These are phyloP conservation scores for Poa pratensis DNA, from an alignment of 176 grass and related monocot genomes.

Conservation along the genomic window DNA sequence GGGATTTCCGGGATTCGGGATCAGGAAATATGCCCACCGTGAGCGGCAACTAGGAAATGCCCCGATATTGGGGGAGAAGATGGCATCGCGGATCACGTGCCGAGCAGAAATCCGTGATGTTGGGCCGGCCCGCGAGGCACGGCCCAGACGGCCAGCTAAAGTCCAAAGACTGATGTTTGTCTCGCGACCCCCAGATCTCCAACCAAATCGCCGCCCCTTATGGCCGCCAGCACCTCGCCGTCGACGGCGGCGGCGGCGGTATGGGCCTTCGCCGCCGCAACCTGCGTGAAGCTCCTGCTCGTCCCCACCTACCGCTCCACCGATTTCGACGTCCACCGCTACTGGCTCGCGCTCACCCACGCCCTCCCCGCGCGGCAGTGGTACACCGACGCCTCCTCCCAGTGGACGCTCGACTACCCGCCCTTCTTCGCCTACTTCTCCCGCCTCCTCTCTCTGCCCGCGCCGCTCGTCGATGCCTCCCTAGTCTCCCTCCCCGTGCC, in stretches of 20 bases:
- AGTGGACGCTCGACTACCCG: conserved; percentile 89
- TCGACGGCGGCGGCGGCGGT: conserved; percentile 27
- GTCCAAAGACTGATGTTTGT: no score
- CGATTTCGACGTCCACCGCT: conserved; percentile 92
- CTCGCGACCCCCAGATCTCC: conserved; percentile 4
- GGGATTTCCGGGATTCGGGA: no score
- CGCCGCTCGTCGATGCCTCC: conserved; percentile 52
- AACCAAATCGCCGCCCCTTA: not conserved
- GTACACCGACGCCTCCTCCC: conserved; percentile 79
- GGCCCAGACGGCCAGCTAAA: no score
- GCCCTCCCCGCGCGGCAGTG: conserved; percentile 64
- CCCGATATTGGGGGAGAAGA: no score
- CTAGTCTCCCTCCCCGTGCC: conserved; percentile 52
- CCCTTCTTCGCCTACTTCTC: conserved; percentile 93
- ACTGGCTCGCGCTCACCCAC: conserved; percentile 85
- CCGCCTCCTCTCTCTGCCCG: conserved; percentile 60
- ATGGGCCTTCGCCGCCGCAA: conserved; percentile 69
- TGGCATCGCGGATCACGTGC: no score
- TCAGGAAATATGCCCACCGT: no score
- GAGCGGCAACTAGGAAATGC: no score
- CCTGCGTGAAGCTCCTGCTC: conserved; percentile 80
- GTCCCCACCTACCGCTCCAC: conserved; percentile 80
- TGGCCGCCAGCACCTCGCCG: conserved; percentile 26
- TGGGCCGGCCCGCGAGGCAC: no score
- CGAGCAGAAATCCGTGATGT: no score